Base-by-base conservation (phyloP, 1,284 basidiomycete genomes). In the Gomphus sp. region DNA sequence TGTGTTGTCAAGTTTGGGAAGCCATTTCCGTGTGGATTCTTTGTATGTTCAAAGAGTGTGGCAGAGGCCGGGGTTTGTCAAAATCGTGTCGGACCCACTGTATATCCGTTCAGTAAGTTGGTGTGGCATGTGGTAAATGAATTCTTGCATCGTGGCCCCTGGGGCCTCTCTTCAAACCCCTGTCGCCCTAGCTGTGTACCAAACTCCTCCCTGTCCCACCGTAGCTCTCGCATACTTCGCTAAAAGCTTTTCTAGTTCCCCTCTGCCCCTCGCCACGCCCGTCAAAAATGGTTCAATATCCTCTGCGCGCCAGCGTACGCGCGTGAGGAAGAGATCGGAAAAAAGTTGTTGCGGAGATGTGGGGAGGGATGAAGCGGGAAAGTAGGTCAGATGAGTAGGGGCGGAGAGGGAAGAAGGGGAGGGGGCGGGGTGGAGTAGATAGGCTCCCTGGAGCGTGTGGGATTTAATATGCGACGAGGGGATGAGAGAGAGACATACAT, bases 261-360 rank as follows among this genome's bases (percentile, higher is more conserved):
- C 95, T n/a, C 75, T 74, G 67, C 90, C 84, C 10, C 92, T 75
- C 0, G 85, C 85, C 59, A 96, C 82, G 61, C 93, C 92, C 8
- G 77, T 73, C 12, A 97, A 72, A 72, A 94, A 97, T 0, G 88
- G 87, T 12, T 74, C 70, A 64, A 97, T 89, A 28, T 95, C 91
- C 8, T 87, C 82, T 2, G 78, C 80, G 64, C 79, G 82, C 93
- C 93, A 96, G 34, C 82, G 78, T 6, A 80, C 61, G 2, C 87
- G 82, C 5, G 85, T 86, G 52, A 90, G 76, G 75, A 97, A 97
- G 25, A 96, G 78, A 61, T 94, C 90, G 2, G 80, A 70, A 72
- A 96, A 96, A 14, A 93, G 85, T 11, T 82, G 87, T 81, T 2
- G 80, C 74, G n/a, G 91, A 87, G 69, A 93, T 89, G 71, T 91